phyloP scores from a whole-genome alignment of 257 asterid genomes.

The Coffea canephora region DNA sequence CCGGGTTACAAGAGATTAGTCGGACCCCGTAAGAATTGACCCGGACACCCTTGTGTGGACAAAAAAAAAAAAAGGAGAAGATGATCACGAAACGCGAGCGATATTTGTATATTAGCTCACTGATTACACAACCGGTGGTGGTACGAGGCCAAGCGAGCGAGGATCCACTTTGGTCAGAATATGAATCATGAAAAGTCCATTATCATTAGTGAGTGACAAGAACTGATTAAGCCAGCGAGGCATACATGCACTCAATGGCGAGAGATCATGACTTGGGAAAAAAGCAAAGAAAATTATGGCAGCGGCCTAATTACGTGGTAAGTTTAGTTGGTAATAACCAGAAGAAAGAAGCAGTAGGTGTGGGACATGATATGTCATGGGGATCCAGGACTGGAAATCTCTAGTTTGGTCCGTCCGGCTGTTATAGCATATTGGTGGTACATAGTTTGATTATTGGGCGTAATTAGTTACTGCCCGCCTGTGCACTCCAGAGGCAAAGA shows the following conservation, averaged over 20 bases:
- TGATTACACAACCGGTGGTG: not conserved
- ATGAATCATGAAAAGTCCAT: not conserved
- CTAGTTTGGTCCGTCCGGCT: not conserved
- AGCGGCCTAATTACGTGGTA: not conserved
- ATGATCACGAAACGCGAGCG: too few species aligned
- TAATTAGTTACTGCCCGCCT: too few species aligned
- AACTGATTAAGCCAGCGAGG: too few species aligned
- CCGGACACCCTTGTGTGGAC: too few species aligned
- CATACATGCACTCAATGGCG: not conserved
- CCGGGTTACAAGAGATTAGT: too few species aligned
- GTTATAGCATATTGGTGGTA: too few species aligned
- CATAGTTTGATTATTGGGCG: too few species aligned
- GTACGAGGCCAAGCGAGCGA: not conserved
- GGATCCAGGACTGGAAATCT: not conserved
- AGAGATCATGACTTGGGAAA: conserved; percentile 2
- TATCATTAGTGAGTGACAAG: not conserved
- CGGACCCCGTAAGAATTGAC: too few species aligned
- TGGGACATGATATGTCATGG: not conserved
- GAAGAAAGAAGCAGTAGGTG: not conserved
- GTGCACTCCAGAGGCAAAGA: too few species aligned
- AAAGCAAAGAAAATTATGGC: conserved; percentile 8
- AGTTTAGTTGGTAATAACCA: not conserved
- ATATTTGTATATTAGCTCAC: not conserved
- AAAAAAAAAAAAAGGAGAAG: too few species aligned
- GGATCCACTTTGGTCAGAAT: not conserved